These are phyloP conservation scores for Marsdenia floribunda DNA, from an alignment of 257 asterid genomes.

Conservation along the genomic window DNA sequence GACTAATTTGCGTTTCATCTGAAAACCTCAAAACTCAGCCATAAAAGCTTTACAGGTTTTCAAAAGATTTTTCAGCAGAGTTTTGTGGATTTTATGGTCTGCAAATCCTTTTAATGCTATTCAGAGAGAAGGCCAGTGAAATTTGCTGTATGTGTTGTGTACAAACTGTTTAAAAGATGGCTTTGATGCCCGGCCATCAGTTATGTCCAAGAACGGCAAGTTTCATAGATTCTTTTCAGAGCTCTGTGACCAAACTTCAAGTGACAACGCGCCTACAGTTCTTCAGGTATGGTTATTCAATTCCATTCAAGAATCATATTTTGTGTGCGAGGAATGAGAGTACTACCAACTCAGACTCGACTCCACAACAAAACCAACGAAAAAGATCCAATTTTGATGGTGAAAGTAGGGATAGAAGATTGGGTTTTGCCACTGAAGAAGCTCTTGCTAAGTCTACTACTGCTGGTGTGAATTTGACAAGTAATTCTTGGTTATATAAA, in stretches of 20 bases:
- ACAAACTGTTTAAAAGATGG: conserved; percentile 31
- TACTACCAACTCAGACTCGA: conserved; percentile 25
- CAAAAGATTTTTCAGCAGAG: not conserved
- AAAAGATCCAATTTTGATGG: conserved; percentile 35
- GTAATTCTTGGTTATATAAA: conserved; percentile 65
- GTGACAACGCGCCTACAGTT: conserved; percentile 37
- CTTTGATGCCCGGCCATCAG: conserved; percentile 46
- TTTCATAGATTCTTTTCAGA: conserved; percentile 48
- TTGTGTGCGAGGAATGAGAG: conserved; percentile 19
- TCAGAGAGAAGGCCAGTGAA: not conserved
- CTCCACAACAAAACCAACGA: conserved; percentile 28
- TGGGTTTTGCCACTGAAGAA: conserved; percentile 20
- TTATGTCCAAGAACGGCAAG: conserved; percentile 41
- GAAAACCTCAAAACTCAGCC: not conserved
- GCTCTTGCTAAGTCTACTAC: conserved; percentile 16
- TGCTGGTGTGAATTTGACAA: conserved; percentile 26
- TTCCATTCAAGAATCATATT: conserved; percentile 36
- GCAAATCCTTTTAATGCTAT: not conserved
- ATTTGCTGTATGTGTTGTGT: not conserved
- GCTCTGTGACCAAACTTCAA: conserved; percentile 46
- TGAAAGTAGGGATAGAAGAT: conserved; percentile 19
- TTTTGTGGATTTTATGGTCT: not conserved
- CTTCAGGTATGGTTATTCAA: conserved; percentile 41
- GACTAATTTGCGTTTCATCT: too few relatives aligned
- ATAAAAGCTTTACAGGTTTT: not conserved